A percentile compares a stretch with the other conserved stretches of the same genome.
These are phyloP conservation scores for Termitomyces sp. DNA, from an alignment of 768 basidiomycete genomes.

Conservation along the genomic window DNA sequence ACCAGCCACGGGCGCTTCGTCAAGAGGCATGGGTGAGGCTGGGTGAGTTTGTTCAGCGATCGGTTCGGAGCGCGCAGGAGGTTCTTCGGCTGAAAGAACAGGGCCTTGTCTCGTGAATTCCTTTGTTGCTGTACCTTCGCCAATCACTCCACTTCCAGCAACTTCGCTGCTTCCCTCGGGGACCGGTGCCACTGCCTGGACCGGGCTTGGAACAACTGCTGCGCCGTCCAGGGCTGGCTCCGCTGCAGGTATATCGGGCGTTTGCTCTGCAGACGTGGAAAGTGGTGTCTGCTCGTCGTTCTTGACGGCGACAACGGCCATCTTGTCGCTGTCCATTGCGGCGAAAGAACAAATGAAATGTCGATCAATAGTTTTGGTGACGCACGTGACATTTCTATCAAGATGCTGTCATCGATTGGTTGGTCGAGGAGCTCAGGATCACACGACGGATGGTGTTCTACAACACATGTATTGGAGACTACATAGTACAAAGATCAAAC, in stretches of 20 bases:
- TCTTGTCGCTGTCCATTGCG: conserved; percentile 20
- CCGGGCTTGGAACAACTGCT: neutral
- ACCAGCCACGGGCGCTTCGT: conserved; percentile 11
- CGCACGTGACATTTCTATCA: conserved; percentile 10
- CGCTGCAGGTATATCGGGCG: neutral
- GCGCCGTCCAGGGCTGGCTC: neutral
- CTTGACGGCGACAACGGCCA: conserved; percentile 9
- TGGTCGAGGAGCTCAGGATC: too few species aligned
- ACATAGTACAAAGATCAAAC: neutral
- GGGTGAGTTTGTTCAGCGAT: conserved; percentile 6
- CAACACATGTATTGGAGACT: neutral
- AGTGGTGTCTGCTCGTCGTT: neutral
- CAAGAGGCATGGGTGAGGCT: conserved; percentile 12
- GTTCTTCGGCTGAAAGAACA: conserved; percentile 8
- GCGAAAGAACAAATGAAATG: neutral
- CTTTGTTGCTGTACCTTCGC: conserved; percentile 5
- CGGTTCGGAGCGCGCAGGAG: conserved; percentile 7
- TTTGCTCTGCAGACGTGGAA: neutral
- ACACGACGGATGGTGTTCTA: too few species aligned
- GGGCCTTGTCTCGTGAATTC: conserved; percentile 6
- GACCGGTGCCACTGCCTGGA: neutral
- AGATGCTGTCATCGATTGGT: neutral
- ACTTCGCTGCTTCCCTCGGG: conserved; percentile 10
- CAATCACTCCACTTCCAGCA: conserved; percentile 7
- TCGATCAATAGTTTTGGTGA: conserved; percentile 11